A percentile compares a stretch with the other conserved stretches of the same genome.
Evolutionary conservation across 306 rosid genomes (phyloP).

Genomic region (Delonix regia): DNA sequence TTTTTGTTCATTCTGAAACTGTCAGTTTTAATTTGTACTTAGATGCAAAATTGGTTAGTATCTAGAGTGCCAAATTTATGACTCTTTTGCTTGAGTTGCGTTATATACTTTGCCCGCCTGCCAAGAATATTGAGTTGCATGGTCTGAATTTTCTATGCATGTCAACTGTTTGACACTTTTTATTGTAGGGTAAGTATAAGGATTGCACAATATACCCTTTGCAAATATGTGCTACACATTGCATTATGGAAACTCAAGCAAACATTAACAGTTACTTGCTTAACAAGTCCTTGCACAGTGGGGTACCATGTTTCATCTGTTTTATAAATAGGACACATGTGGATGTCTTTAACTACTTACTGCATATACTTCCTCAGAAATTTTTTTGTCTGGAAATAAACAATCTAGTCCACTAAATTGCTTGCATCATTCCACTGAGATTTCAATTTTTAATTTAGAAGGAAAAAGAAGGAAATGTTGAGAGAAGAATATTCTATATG

Average conservation of each 20-base stretch:
- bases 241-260: constrained; percentile 12
- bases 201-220: constrained; percentile 2
- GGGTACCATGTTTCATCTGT: constrained; percentile 5
- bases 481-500: background rate
- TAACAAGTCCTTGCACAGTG: background rate
- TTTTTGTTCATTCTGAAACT: constrained; percentile 10
- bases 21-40: too few relatives aligned
- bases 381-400: background rate
- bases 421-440: background rate
- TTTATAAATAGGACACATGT: background rate
- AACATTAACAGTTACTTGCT: background rate
- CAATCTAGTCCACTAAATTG: background rate
- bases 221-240: background rate
- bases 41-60: background rate
- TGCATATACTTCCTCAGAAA: constrained; percentile 5
- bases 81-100: constrained; percentile 11
- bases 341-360: background rate
- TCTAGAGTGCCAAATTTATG: background rate
- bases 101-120: background rate
- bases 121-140: background rate
- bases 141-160: constrained; percentile 19
- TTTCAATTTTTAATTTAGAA: too few relatives aligned
- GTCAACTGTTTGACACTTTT: background rate
- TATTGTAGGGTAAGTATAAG: background rate
- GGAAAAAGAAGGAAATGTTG: background rate